A percentile compares a stretch with the other conserved stretches of the same genome.
phyloP scores from a whole-genome alignment of 345 rosid genomes.

The Litchi chinensis region DNA sequence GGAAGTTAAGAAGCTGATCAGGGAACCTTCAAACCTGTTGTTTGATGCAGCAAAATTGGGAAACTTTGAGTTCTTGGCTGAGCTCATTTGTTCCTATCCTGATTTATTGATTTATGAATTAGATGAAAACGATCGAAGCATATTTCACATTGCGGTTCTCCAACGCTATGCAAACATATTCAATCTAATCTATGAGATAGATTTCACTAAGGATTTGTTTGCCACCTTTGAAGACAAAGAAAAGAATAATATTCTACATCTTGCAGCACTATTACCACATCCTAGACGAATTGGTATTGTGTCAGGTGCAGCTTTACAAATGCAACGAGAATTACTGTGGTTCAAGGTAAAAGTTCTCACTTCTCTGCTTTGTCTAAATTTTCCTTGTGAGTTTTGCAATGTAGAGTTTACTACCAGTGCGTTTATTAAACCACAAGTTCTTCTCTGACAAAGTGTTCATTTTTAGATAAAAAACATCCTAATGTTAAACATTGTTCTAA shows the following conservation, averaged over 20 bases:
- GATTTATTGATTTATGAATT: conserved; percentile 15
- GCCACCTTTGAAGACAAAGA: no score
- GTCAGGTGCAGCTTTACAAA: conserved; percentile 29
- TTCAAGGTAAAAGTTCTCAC: conserved; percentile 15
- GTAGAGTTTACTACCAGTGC: no score
- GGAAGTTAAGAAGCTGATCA: not conserved
- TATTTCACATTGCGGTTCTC: conserved; percentile 15
- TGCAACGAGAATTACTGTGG: conserved; percentile 23
- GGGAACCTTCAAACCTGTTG: no score
- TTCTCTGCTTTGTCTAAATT: not conserved
- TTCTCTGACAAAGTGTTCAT: no score
- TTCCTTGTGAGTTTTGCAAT: no score
- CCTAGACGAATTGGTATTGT: conserved; percentile 10
- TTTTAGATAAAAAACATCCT: no score
- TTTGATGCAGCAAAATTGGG: not conserved
- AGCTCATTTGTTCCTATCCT: conserved; percentile 17
- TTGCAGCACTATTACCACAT: conserved; percentile 18
- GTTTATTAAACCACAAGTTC: no score
- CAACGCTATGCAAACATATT: no score
- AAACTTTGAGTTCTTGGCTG: not conserved
- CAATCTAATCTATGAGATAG: no score
- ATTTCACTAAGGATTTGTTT: no score
- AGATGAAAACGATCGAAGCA: not conserved
- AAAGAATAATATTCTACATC: conserved; percentile 23
- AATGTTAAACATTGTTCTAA: no score